Conservation (phyloP, 148 eudicot species). For the Vaccinium darrowii region DNA sequence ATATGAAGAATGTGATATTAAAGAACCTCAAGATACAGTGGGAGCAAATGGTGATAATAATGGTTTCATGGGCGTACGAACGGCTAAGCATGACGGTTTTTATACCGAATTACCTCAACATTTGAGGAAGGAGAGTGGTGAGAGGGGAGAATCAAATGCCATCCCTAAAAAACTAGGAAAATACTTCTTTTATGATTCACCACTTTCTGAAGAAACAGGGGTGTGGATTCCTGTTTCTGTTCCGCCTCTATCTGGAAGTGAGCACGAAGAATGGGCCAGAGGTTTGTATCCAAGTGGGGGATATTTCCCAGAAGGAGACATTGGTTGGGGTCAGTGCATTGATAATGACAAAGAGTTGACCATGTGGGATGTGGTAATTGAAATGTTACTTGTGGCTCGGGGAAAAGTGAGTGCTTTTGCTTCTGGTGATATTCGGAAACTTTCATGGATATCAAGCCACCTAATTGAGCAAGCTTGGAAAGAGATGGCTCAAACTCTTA, state of each 20-base stretch:
- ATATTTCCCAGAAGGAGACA: constrained; percentile 38
- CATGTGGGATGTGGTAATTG: constrained; percentile 72
- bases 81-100: background rate
- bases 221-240: constrained; percentile 72
- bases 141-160: constrained; percentile 17
- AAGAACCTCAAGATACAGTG: background rate
- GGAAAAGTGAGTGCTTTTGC: constrained; percentile 54
- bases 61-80: background rate
- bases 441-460: constrained; percentile 38
- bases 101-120: constrained; percentile 16
- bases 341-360: constrained; percentile 57
- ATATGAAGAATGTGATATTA: constrained; percentile 12
- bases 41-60: background rate
- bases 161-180: constrained; percentile 28
- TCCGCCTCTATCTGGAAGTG: constrained; percentile 56
- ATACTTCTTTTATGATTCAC: constrained; percentile 60
- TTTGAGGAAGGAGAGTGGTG: constrained; percentile 12
- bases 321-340: constrained; percentile 33
- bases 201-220: constrained; percentile 62
- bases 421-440: constrained; percentile 35
- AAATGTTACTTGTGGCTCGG: constrained; percentile 51
- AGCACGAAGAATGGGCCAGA: constrained; percentile 56
- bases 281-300: constrained; percentile 55
- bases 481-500: constrained; percentile 63
- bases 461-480: constrained; percentile 64